phyloP scores from a whole-genome alignment of 805 yeast species.

The Candida sithepensis region DNA sequence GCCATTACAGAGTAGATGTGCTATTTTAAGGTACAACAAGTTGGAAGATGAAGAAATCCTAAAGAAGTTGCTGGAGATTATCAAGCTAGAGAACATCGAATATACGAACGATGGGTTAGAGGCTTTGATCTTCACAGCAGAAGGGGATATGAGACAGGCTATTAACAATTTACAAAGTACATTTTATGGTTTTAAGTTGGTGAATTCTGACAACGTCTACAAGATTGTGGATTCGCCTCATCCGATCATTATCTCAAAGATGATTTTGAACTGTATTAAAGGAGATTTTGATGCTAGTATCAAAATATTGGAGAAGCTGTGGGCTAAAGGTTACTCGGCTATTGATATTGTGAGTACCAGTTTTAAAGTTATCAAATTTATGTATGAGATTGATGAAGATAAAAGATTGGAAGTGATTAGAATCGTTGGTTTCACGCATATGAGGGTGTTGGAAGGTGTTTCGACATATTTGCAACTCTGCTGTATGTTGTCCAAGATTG shows the following conservation, averaged over 20 bases:
- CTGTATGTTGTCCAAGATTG: conserved; percentile 68
- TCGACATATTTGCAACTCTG: conserved; percentile 81
- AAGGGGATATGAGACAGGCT: conserved; percentile 99
- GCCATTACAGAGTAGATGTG: conserved; percentile 95
- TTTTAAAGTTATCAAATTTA: conserved; percentile 79
- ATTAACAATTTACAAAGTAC: conserved; percentile 91
- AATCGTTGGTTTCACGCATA: conserved; percentile 86
- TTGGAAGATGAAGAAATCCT: conserved; percentile 83
- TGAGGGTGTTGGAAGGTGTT: conserved; percentile 92
- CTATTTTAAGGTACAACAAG: conserved; percentile 80
- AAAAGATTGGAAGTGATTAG: conserved; percentile 71
- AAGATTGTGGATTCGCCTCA: conserved; percentile 96
- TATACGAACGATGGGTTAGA: conserved; percentile 87
- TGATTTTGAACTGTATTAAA: conserved; percentile 41
- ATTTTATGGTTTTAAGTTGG: conserved; percentile 87
- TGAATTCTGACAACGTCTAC: conserved; percentile 90
- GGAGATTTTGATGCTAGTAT: conserved; percentile 59
- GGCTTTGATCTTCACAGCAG: conserved; percentile 91
- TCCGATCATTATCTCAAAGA: conserved; percentile 75
- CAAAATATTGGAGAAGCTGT: conserved; percentile 59
- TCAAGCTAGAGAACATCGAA: conserved; percentile 65
- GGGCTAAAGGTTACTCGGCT: conserved; percentile 91
- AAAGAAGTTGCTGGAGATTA: conserved; percentile 67
- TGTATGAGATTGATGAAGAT: conserved; percentile 65
- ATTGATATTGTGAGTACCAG: conserved; percentile 89